These are phyloP conservation scores for Parathielavia hyrcaniae DNA, from an alignment of 495 filamentous ascomycete genomes.

Conservation along the genomic window DNA sequence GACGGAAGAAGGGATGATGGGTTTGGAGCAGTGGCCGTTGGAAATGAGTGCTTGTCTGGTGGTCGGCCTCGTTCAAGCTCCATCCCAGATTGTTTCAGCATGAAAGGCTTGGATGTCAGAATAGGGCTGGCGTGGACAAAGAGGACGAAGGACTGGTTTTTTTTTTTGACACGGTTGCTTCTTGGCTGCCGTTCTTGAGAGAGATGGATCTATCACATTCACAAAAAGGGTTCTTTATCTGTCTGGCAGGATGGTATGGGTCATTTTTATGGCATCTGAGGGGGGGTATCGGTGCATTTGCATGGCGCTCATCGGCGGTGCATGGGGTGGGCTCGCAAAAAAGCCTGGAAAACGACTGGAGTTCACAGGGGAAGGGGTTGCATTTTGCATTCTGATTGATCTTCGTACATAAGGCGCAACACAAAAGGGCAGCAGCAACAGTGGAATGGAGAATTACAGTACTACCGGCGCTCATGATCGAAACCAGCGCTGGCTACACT, in stretches of 20 bases:
- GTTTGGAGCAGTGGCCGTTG: too few species aligned
- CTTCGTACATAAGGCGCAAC: too few species aligned
- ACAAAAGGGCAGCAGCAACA: too few species aligned
- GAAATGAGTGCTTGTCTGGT: too few species aligned
- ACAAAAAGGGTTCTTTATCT: neutral
- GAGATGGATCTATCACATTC: neutral
- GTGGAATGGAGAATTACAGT: too few species aligned
- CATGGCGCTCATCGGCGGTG: constrained; percentile 12
- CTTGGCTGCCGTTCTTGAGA: neutral
- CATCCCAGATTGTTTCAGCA: too few species aligned
- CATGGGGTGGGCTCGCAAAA: constrained; percentile 8
- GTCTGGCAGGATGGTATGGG: constrained; percentile 6
- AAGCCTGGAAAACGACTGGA: neutral
- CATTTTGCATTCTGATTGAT: constrained; percentile 1
- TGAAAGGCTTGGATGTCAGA: too few species aligned
- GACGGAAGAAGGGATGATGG: too few species aligned
- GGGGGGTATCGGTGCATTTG: constrained; percentile 14
- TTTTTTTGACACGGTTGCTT: neutral
- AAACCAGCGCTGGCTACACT: neutral
- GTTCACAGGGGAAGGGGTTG: neutral
- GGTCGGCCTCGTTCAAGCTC: too few species aligned
- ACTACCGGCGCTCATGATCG: too few species aligned
- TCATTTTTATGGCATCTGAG: constrained; percentile 4
- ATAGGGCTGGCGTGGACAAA: too few species aligned
- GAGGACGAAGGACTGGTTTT: neutral